Evolutionary conservation across 2,329 filamentous ascomycete genomes (phyloP).

Genomic region (Verticillium klebahnii): DNA sequence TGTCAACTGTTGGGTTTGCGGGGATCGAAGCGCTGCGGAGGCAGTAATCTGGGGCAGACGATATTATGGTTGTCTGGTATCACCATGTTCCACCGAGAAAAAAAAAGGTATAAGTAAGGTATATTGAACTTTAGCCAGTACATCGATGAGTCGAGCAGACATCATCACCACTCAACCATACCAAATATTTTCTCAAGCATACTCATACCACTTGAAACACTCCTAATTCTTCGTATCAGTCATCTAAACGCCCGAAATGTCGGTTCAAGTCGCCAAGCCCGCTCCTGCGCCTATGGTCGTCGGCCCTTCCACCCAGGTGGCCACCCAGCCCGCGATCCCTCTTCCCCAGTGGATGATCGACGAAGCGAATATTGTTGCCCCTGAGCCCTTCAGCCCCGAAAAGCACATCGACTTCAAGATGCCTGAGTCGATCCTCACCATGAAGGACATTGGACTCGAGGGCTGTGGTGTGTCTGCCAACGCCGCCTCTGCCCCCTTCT

Average conservation of each 20-base stretch:
- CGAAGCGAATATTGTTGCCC: conserved; percentile 11
- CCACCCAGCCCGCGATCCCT: conserved; percentile 17
- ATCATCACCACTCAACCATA: too few species aligned
- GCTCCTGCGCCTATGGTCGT: conserved; percentile 15
- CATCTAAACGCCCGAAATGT: neutral
- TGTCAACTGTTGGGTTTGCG: too few species aligned
- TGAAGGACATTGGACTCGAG: conserved; percentile 58
- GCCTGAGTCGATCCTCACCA: conserved; percentile 48
- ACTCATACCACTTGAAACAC: too few species aligned
- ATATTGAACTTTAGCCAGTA: too few species aligned
- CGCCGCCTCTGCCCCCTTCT: conserved; percentile 62
- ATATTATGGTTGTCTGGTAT: too few species aligned
- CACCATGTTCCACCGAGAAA: too few species aligned
- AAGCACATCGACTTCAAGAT: conserved; percentile 51
- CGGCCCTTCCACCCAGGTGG: conserved; percentile 23
- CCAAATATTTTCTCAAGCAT: too few species aligned
- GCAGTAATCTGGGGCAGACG: too few species aligned
- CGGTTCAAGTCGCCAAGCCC: neutral
- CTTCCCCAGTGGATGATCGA: conserved; percentile 23
- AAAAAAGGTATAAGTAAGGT: too few species aligned
- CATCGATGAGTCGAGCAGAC: too few species aligned
- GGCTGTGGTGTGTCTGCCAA: conserved; percentile 55
- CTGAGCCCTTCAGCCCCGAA: conserved; percentile 42
- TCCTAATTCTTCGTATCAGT: too few species aligned
- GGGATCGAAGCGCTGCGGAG: too few species aligned